Percentiles rank a stretch among this genome's conserved stretches.
These are phyloP conservation scores for Penicillium sclerotiorum DNA, from an alignment of 2,329 filamentous ascomycete genomes.

Conservation along the genomic window DNA sequence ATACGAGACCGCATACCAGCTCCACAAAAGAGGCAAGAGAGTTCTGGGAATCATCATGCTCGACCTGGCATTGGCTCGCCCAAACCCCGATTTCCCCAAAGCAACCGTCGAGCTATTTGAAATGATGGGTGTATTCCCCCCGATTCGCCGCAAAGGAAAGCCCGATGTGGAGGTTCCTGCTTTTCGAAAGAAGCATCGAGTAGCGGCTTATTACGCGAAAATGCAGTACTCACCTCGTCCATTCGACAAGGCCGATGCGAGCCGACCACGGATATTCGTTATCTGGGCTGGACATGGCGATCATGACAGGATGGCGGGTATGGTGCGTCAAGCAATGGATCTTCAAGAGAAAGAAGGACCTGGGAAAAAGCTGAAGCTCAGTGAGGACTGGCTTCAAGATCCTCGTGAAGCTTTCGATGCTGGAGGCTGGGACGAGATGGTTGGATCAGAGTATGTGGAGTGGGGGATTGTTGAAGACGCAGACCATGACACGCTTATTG, in stretches of 20 bases:
- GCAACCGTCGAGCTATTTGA: conserved; percentile 10
- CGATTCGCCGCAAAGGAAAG: conserved; percentile 9
- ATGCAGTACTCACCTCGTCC: conserved; percentile 10
- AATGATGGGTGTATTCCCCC: conserved; percentile 12
- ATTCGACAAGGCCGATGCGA: neutral
- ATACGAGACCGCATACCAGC: conserved; percentile 11
- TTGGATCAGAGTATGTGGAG: conserved; percentile 12
- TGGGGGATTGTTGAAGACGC: conserved; percentile 9
- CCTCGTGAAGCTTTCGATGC: conserved; percentile 13
- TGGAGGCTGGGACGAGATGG: conserved; percentile 17
- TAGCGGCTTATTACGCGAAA: conserved; percentile 9
- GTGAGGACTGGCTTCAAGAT: conserved; percentile 4
- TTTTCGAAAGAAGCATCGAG: conserved; percentile 9
- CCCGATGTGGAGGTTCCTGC: conserved; percentile 15
- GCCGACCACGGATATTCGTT: conserved; percentile 6
- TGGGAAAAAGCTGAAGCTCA: neutral
- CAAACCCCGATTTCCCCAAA: neutral
- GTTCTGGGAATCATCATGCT: conserved; percentile 10
- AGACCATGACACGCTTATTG: conserved; percentile 13
- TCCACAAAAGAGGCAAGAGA: conserved; percentile 8
- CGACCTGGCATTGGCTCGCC: neutral
- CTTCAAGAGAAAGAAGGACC: conserved; percentile 3
- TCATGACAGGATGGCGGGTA: conserved; percentile 9
- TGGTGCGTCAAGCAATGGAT: conserved; percentile 6
- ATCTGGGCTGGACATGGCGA: conserved; percentile 17